Evolutionary conservation across 345 rosid species (phyloP).

Genomic region (Diplotaxis tenuifolia): DNA sequence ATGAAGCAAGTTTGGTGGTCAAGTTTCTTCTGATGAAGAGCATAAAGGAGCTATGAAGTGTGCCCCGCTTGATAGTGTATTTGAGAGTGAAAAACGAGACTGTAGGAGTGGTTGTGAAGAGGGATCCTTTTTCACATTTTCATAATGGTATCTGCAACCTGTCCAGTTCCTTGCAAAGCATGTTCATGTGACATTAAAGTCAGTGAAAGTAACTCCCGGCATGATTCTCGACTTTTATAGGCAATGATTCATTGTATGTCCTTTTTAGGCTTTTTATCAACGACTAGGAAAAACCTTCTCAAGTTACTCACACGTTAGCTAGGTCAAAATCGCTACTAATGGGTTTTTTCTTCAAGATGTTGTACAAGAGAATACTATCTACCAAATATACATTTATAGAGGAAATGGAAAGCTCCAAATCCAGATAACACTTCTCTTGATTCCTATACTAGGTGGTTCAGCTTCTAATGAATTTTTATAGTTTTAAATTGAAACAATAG

Average conservation of each 20-base stretch:
- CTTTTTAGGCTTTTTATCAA: slow-evolving; percentile 96
- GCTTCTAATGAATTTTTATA: too few relatives aligned
- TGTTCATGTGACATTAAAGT: slow-evolving; percentile 53
- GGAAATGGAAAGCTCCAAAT: too few relatives aligned
- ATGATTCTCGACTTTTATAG: slow-evolving; percentile 73
- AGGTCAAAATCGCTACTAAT: too few relatives aligned
- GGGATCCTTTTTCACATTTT: slow-evolving; percentile 52
- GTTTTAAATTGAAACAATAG: too few relatives aligned
- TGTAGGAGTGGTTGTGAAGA: slow-evolving; percentile 45
- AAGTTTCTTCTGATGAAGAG: slow-evolving; percentile 78
- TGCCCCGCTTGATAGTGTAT: slow-evolving; percentile 58
- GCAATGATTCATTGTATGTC: slow-evolving; percentile 91
- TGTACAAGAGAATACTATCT: too few relatives aligned
- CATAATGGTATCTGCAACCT: slow-evolving; percentile 64
- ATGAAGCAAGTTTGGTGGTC: slow-evolving; percentile 71
- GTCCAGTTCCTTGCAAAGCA: slow-evolving; percentile 87
- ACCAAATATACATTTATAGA: too few relatives aligned
- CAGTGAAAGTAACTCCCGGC: slow-evolving; percentile 48
- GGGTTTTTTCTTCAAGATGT: too few relatives aligned
- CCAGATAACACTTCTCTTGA: too few relatives aligned
- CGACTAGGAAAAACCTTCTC: slow-evolving; percentile 20
- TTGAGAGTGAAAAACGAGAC: slow-evolving; percentile 91
- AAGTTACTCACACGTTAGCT: too few relatives aligned
- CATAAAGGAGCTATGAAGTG: slow-evolving; percentile 54
- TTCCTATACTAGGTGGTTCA: too few relatives aligned